These are phyloP conservation scores for Barnettozyma salicaria DNA, from an alignment of 805 yeast genomes.

Conservation along the genomic window DNA sequence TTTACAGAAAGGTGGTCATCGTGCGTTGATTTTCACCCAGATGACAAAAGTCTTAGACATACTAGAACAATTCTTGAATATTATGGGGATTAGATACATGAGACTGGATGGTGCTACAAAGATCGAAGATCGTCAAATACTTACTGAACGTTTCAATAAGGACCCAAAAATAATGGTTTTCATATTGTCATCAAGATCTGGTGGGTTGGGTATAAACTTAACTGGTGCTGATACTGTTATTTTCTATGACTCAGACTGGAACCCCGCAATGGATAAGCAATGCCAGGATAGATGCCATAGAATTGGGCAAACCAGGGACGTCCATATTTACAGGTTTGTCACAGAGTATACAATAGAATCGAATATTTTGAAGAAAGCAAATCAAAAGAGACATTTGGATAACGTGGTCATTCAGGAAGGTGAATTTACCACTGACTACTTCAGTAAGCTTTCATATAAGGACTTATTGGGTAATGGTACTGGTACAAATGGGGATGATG, in stretches of 20 bases:
- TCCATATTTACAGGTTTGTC: conserved; percentile 92
- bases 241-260: conserved; percentile 98
- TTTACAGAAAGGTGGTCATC: conserved; percentile 79
- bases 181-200: conserved; percentile 91
- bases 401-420: conserved; percentile 96
- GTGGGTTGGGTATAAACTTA: conserved; percentile 94
- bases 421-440: conserved; percentile 95
- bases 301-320: conserved; percentile 97
- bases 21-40: conserved; percentile 94
- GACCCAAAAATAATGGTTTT: conserved; percentile 86
- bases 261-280: conserved; percentile 99
- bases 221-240: conserved; percentile 99
- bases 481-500: conserved; percentile 25
- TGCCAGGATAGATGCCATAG: conserved; percentile 99
- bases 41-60: conserved; percentile 96
- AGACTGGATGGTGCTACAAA: conserved; percentile 96
- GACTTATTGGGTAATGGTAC: conserved; percentile 61
- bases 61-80: conserved; percentile 85
- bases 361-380: conserved; percentile 87
- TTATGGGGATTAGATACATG: conserved; percentile 91
- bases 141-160: conserved; percentile 88
- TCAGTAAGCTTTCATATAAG: conserved; percentile 77
- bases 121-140: conserved; percentile 90
- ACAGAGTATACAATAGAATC: conserved; percentile 95
- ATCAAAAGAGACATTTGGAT: conserved; percentile 89